A percentile compares a stretch with the other conserved stretches of the same genome.
Conservation (phyloP, 495 filamentous ascomycete species). For the Aspergillus asperescens region DNA sequence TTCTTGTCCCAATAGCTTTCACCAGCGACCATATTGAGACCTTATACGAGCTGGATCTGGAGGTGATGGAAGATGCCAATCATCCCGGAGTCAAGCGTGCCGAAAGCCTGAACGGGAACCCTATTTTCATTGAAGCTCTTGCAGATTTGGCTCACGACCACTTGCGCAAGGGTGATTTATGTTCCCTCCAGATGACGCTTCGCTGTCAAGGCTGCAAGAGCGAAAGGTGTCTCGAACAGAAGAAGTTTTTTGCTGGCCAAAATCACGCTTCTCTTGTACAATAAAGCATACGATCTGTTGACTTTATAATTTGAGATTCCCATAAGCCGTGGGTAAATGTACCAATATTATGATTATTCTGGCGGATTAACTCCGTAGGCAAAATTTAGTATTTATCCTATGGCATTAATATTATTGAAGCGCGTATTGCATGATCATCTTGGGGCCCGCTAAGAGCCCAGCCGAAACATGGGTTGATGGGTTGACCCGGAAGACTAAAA, state of each 20-base stretch:
- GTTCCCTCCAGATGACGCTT: conserved; percentile 79
- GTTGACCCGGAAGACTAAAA: conserved; percentile 13
- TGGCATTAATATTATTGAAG: too few species aligned
- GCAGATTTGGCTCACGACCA: conserved; percentile 81
- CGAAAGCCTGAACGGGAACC: conserved; percentile 89
- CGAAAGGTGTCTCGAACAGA: conserved; percentile 82
- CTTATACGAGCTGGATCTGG: conserved; percentile 88
- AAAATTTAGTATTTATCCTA: not conserved
- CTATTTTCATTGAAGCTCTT: conserved; percentile 84
- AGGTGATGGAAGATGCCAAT: conserved; percentile 88
- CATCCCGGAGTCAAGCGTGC: conserved; percentile 75
- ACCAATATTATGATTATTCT: not conserved
- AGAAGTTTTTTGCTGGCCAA: conserved; percentile 78
- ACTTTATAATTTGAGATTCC: not conserved
- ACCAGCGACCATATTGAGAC: conserved; percentile 99
- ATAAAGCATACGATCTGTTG: conserved; percentile 13
- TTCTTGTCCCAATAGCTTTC: conserved; percentile 94
- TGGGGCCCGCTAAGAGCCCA: too few species aligned
- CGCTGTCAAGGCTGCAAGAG: conserved; percentile 93
- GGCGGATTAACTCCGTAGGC: not conserved
- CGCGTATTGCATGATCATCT: not conserved
- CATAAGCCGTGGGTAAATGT: not conserved
- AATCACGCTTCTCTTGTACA: conserved; percentile 32
- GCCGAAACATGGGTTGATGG: too few species aligned
- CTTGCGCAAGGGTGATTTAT: conserved; percentile 60